phyloP scores from a whole-genome alignment of 495 filamentous ascomycete species.

The Wilcoxina mikolae region DNA sequence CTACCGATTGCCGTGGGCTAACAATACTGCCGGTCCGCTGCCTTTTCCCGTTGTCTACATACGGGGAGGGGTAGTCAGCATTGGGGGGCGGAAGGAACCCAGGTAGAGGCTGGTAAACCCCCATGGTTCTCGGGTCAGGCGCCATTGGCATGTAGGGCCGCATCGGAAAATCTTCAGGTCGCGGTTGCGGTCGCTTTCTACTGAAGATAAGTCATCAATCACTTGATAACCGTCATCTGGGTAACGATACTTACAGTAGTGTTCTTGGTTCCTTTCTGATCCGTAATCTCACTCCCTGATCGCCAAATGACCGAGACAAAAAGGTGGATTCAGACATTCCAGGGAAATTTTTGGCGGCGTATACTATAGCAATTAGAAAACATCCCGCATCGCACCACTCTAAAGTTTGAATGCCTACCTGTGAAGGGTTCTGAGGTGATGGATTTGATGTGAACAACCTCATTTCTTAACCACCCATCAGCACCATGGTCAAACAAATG shows the following conservation, averaged over 20 bases:
- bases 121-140: slow-evolving; percentile 18
- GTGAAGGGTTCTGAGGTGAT: slow-evolving; percentile 60
- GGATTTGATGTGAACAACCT: slow-evolving; percentile 53
- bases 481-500: slow-evolving; percentile 7
- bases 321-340: slow-evolving; percentile 86
- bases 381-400: no score
- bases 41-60: slow-evolving; percentile 21
- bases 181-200: slow-evolving; percentile 26
- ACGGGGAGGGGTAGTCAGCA: slow-evolving; percentile 19
- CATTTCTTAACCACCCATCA: slow-evolving; percentile 32
- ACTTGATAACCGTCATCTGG: not conserved
- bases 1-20: slow-evolving; percentile 19
- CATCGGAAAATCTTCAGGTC: slow-evolving; percentile 26
- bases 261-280: slow-evolving; percentile 72
- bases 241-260: slow-evolving; percentile 31
- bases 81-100: slow-evolving; percentile 17
- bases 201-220: slow-evolving; percentile 4
- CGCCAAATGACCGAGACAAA: slow-evolving; percentile 80
- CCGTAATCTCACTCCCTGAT: slow-evolving; percentile 82
- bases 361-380: slow-evolving; percentile 38
- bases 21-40: slow-evolving; percentile 22
- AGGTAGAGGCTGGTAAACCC: slow-evolving; percentile 9
- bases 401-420: slow-evolving; percentile 34
- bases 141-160: slow-evolving; percentile 18
- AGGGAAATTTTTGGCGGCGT: slow-evolving; percentile 62